phyloP scores from a whole-genome alignment of 805 yeast genomes.

The Cyberlindnera petersonii region DNA sequence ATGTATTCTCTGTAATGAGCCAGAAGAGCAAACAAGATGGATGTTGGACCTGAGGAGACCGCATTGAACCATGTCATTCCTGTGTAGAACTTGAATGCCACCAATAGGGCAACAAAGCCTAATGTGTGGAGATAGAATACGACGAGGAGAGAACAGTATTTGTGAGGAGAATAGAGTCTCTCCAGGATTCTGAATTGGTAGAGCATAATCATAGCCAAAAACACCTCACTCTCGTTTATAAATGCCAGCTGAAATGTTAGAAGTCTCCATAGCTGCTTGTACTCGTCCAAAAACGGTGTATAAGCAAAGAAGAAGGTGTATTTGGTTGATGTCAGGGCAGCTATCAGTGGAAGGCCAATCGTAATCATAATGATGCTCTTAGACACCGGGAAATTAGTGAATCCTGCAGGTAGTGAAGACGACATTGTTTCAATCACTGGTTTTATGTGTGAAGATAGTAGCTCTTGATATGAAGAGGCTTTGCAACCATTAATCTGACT shows the following conservation, averaged over 20 bases:
- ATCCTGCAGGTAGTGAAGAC: conserved; percentile 36
- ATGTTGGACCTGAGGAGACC: conserved; percentile 31
- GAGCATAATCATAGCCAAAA: conserved; percentile 32
- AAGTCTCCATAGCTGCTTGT: conserved; percentile 30
- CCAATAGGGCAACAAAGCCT: conserved; percentile 10
- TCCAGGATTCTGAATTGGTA: conserved; percentile 38
- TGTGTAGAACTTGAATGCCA: conserved; percentile 20
- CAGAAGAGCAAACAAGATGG: conserved; percentile 32
- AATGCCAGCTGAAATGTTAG: conserved; percentile 25
- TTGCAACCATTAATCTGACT: no score
- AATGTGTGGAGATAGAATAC: conserved; percentile 19
- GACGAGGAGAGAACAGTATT: conserved; percentile 27
- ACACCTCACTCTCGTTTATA: conserved; percentile 33
- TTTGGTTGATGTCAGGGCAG: conserved; percentile 34
- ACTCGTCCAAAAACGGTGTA: conserved; percentile 32
- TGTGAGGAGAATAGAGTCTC: conserved; percentile 35
- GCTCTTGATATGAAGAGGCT: no score
- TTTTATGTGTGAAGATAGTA: no score
- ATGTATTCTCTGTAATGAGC: conserved; percentile 34
- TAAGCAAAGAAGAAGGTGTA: conserved; percentile 32
- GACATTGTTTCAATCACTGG: no score
- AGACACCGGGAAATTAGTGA: conserved; percentile 34
- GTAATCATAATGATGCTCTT: conserved; percentile 23
- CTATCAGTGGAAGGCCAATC: conserved; percentile 29
- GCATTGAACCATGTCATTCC: conserved; percentile 17